Base-by-base conservation (phyloP, 2,329 filamentous ascomycete species). In the Calonectria hongkongensis region DNA sequence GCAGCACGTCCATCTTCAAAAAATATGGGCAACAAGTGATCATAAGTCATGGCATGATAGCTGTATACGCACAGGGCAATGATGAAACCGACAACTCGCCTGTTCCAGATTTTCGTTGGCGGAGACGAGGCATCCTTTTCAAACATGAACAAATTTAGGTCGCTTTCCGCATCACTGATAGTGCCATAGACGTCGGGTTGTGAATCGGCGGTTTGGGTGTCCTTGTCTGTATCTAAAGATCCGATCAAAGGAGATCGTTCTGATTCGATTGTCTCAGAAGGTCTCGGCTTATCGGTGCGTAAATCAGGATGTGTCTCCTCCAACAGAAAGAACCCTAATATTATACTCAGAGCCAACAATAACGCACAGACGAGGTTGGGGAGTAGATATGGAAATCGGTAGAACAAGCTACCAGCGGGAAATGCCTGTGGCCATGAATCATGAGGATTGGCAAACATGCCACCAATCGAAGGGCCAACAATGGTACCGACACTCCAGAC, bases 41-140 rank as follows among this genome's bases (percentile, higher is more conserved):
- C 96, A 84, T 95, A 98, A 0, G 94, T 95, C 95, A 98, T 98
- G 45, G 94, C 95, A 84, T 98, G 96, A 82, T 98, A 98, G 5
- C 95, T 97, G 85, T 98, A 98, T 75, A 98, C 94, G 54, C 94
- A 94, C 60, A 98, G 86, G 1, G 96, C 93, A n/a, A 95, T 80
- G 47, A 97, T 92, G 66, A 98, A 90, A 83, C 94, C 92, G 76
- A 94, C 87, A 73, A 98, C 92, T 48, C 90, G 90, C 83, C 88
- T 87, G 82, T 86, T 87, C 83, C 89, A 90, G 73, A 90, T 87
- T 78, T 81, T 86, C 70, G 75, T 75, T 28, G 45, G 54, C 2
- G 81, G 78, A 71, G 81, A 82, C 5, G 75, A 77, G 78, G 76
- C 84, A 85, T 86, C 83, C 60, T 78, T 78, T 28, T 74, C 80